Evolutionary conservation across 2,329 filamentous ascomycete species (phyloP).

Genomic region (Fusarium sp.): DNA sequence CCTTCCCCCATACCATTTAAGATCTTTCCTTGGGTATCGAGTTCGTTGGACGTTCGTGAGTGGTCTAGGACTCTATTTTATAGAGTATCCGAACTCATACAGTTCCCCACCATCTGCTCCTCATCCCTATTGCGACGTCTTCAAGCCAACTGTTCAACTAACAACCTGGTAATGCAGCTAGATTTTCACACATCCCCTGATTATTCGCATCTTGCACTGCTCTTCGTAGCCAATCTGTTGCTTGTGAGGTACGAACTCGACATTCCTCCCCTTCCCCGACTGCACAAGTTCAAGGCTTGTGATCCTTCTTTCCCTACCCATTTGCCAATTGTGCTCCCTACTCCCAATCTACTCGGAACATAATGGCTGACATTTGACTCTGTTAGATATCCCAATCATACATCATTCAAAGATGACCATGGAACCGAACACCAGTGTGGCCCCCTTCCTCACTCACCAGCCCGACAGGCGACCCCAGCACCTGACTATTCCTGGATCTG

Average conservation of each 20-base stretch:
- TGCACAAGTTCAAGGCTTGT: background rate
- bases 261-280: background rate
- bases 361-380: background rate
- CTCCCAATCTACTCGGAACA: background rate
- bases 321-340: background rate
- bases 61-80: background rate
- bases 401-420: conserved; percentile 52
- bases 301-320: background rate
- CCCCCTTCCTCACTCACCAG: conserved; percentile 51
- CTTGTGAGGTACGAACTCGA: conserved; percentile 49
- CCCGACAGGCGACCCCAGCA: conserved; percentile 51
- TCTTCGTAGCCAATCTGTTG: conserved; percentile 52
- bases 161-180: conserved; percentile 20
- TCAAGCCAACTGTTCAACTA: background rate
- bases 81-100: background rate
- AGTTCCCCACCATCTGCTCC: background rate
- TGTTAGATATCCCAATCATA: conserved; percentile 52
- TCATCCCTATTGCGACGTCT: background rate
- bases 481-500: conserved; percentile 48
- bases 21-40: too few species aligned
- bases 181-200: conserved; percentile 51
- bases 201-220: conserved; percentile 52
- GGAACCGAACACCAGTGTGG: conserved; percentile 53
- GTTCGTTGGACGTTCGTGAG: too few species aligned
- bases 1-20: background rate